phyloP scores from a whole-genome alignment of 192 early-diverging fungal genomes.

The Umbelopsis isabellina region DNA sequence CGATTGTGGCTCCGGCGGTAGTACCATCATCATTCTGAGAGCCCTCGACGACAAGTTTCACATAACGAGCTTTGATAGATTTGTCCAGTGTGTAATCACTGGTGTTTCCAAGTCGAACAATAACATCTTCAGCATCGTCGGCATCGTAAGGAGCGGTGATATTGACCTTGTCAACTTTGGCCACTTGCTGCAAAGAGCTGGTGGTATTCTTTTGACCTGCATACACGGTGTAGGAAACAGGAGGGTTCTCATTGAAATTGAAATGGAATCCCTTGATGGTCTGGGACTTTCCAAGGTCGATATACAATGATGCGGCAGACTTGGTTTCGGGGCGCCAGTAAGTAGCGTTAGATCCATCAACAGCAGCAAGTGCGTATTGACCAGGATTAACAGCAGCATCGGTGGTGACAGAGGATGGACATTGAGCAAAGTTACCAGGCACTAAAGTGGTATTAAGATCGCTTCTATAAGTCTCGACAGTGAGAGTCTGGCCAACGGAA shows the following conservation, averaged over 20 bases:
- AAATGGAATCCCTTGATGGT: constrained; percentile 36
- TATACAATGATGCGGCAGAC: constrained; percentile 28
- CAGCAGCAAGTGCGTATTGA: constrained; percentile 39
- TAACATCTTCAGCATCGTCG: constrained; percentile 21
- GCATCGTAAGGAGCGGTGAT: constrained; percentile 41
- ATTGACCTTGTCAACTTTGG: constrained; percentile 34
- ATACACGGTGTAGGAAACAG: constrained; percentile 27
- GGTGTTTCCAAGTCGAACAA: constrained; percentile 33
- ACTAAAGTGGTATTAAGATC: constrained; percentile 37
- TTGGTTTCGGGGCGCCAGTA: constrained; percentile 38
- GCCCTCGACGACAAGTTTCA: constrained; percentile 35
- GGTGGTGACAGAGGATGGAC: constrained; percentile 15
- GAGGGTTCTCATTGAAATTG: constrained; percentile 42
- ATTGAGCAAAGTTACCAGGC: constrained; percentile 39
- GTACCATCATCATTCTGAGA: constrained; percentile 31
- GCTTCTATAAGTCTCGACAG: constrained; percentile 32
- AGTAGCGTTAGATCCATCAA: constrained; percentile 39
- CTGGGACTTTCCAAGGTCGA: constrained; percentile 34
- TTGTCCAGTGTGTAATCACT: constrained; percentile 31
- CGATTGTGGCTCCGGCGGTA: constrained; percentile 34
- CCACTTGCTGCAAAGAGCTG: constrained; percentile 24
- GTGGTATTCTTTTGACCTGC: constrained; percentile 22
- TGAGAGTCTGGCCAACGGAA: constrained; percentile 31
- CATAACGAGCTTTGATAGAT: constrained; percentile 27
- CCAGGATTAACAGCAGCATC: constrained; percentile 26